Base-by-base conservation (phyloP, 352 stramenopile species). In the Phytophthora pinifolia region DNA sequence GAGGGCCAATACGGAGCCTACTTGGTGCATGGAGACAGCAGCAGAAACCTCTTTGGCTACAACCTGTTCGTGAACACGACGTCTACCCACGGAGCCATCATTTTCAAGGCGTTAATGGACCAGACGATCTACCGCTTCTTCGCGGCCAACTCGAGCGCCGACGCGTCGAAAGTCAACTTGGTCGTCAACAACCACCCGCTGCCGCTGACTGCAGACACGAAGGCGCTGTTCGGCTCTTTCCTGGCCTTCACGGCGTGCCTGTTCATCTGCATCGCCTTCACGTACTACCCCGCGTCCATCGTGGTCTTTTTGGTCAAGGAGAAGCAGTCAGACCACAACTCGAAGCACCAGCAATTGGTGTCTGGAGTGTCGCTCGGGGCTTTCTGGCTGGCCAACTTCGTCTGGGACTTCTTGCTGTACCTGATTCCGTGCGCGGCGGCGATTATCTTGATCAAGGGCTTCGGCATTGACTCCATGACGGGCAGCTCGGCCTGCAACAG, bases 241-340 rank as follows among this genome's bases (percentile, higher is more conserved):
- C 32, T 86, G 33, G 72, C 76, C 4, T 87, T 98, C 45, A 71
- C 90, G 22, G 83, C 89, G 27, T 83, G 73, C 9, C 58, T 90
- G 27, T 87, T 98, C 46, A 92, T 98, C 42, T 77, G 91, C 14
- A 88, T 98, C 34, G 89, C 91, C 14, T 93, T 98, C 41, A 88
- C 88, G 14, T 98, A 96, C 62, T 91, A 98, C 38, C 89, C 92
- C 0, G 90, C 86, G 8, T 93, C 86, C 3, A 95, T 97, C 52
- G 96, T 95, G 42, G 92, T 94, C 6, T 99, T 98, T 70, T 66
- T 99, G 30, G 96, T 99, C 29, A 91, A 97, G 49, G 96, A 99
- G 65, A 81, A 81, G 42, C 85, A 98, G 48, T 83, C 92, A 6
- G 66, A 63, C 9, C 70, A 84, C 62, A 98, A 98, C 66, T 91